Evolutionary conservation across 306 rosid species (phyloP), one percentile per base, ranked within the genome.

Genomic region (Vachellia pachyceras): DNA sequence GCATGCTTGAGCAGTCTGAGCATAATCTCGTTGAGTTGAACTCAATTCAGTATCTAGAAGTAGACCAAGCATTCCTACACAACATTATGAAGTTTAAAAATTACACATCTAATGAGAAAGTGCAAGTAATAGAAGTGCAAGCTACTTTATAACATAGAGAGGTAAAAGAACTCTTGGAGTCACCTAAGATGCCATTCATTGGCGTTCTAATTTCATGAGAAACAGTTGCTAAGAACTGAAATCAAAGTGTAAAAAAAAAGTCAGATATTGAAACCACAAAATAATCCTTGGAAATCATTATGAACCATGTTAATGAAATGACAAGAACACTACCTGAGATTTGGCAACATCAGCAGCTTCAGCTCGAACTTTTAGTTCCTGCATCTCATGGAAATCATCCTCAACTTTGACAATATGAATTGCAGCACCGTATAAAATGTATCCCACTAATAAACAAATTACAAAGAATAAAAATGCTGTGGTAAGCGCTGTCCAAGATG

Each of bases 131-230:
- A 22, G 63, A 69, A 75, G 17, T 50, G 60, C 35, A 52, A 14
- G 20, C 39, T 57, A 61, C 76, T 10, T 45, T 54, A 44, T 29
- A 44, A 71, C 3, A 10, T 46, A 25, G 74, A 85, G 79, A 71
- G 55, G 61, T 55, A 54, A 35, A 17, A 63, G 20, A 52, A 69
- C 20, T 52, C 60, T 49, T 29, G 44, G 69, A 77, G 79, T 76
- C 87, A 96, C 99, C 99, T 42, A 96, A 91, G 80, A 96, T 91
- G 79, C 99, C 99, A 73, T 96, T 94, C 98, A 96, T 94, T 35
- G 99, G 99, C 22, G 99, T 96, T 85, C 99, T 89, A 35, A 96
- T 96, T 94, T 96, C 99, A 77, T 96, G 99, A 76, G 99, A 96
- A 52, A 96, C 98, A 18, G 98, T 96, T 41, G 99, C 99, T 76